phyloP scores from a whole-genome alignment of 352 stramenopile species.

The Pythium brachiatum region DNA sequence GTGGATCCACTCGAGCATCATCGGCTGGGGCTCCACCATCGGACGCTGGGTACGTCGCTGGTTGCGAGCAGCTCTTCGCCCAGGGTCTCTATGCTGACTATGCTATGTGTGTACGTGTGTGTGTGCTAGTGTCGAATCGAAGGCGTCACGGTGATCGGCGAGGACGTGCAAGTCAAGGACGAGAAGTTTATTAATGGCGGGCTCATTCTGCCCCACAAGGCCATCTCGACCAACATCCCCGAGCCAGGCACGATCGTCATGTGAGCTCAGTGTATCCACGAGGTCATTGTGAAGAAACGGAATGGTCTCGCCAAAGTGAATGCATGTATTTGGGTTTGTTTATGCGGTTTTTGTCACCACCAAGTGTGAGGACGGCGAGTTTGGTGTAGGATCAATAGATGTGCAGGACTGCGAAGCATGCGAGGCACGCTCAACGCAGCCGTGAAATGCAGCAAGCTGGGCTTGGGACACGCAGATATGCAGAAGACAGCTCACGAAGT shows the following conservation, averaged over 20 bases:
- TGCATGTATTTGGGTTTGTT: conserved; percentile 14
- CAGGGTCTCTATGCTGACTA: background rate
- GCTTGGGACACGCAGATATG: background rate
- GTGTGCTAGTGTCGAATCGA: conserved; percentile 65
- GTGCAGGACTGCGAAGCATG: no score
- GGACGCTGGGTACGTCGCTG: conserved; percentile 62
- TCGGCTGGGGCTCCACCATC: conserved; percentile 87
- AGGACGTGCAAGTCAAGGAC: conserved; percentile 87
- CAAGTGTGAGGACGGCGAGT: conserved; percentile 14
- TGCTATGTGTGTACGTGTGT: conserved; percentile 6
- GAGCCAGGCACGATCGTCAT: conserved; percentile 89
- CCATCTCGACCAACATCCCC: conserved; percentile 82
- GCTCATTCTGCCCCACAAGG: conserved; percentile 86
- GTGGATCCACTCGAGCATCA: conserved; percentile 88
- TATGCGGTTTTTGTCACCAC: conserved; percentile 14
- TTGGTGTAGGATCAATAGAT: conserved; percentile 5
- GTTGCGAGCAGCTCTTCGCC: background rate
- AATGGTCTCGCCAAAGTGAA: conserved; percentile 1
- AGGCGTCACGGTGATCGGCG: conserved; percentile 79
- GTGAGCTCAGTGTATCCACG: no score
- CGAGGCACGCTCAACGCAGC: no score
- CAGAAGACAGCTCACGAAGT: background rate
- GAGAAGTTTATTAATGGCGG: conserved; percentile 89
- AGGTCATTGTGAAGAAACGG: no score
- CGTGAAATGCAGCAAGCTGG: background rate